Percentiles rank a stretch among this genome's conserved stretches.
Evolutionary conservation across 2,329 filamentous ascomycete genomes (phyloP).

Genomic region (Claviceps paspali): DNA sequence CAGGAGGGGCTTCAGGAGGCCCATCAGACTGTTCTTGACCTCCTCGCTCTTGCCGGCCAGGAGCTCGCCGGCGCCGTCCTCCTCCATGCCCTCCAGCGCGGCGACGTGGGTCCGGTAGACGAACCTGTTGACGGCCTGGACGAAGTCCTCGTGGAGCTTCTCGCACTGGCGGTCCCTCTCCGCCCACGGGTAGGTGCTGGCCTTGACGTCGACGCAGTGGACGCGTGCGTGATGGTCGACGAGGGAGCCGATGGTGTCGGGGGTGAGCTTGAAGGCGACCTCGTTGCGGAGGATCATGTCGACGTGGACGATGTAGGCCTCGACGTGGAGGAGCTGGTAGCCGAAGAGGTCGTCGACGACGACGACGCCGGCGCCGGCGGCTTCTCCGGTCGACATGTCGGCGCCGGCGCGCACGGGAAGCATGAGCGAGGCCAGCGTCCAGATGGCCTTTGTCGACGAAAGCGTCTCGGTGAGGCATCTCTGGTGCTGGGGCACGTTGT

Average conservation of each 20-base stretch:
- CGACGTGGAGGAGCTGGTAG: conserved; percentile 82
- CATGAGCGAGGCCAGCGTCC: conserved; percentile 88
- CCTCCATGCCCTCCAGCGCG: conserved; percentile 87
- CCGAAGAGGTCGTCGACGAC: conserved; percentile 85
- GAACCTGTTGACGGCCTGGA: conserved; percentile 94
- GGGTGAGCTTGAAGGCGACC: conserved; percentile 93
- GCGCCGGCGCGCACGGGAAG: conserved; percentile 76
- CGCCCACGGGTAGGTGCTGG: conserved; percentile 84
- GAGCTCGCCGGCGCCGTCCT: conserved; percentile 88
- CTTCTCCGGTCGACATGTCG: conserved; percentile 67
- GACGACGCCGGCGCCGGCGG: no score
- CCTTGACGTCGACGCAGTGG: conserved; percentile 79
- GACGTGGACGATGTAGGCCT: conserved; percentile 96
- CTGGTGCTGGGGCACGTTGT: conserved; percentile 91
- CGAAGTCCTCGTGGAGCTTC: conserved; percentile 92
- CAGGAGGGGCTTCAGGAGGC: conserved; percentile 73
- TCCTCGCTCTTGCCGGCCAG: conserved; percentile 84
- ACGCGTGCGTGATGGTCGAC: conserved; percentile 95
- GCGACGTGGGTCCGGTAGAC: conserved; percentile 82
- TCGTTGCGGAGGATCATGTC: conserved; percentile 98
- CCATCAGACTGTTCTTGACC: conserved; percentile 75
- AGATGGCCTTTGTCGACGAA: conserved; percentile 79
- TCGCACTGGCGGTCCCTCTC: conserved; percentile 94
- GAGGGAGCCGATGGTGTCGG: conserved; percentile 82
- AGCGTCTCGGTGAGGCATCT: conserved; percentile 90